Percentiles rank a stretch among this genome's conserved stretches.
phyloP scores from a whole-genome alignment of 768 basidiomycete species.

The Leucocoprinus sp. region DNA sequence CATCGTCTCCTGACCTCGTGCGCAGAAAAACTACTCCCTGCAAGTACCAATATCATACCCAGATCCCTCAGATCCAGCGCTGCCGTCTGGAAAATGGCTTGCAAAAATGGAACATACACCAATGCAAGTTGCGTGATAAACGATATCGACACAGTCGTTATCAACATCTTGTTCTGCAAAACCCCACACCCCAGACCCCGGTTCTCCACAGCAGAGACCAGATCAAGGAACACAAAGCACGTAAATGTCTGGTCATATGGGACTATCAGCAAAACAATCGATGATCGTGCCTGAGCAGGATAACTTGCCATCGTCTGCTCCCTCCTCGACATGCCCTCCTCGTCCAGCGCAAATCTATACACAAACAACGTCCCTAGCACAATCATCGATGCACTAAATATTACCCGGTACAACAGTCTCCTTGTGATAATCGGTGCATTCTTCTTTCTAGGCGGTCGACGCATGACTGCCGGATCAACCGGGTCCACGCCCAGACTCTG shows the following conservation, averaged over 20 bases:
- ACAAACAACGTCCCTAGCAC: slow-evolving; percentile 83
- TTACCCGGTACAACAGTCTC: slow-evolving; percentile 65
- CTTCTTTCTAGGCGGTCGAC: slow-evolving; percentile 85
- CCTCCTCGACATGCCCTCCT: slow-evolving; percentile 73
- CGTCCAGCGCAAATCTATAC: slow-evolving; percentile 75
- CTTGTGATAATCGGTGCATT: slow-evolving; percentile 80
- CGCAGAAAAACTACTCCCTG: slow-evolving; percentile 50
- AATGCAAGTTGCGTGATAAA: slow-evolving; percentile 77
- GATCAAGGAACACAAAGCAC: slow-evolving; percentile 93
- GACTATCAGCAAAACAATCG: too few relatives aligned
- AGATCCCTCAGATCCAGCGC: slow-evolving; percentile 65
- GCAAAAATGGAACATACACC: slow-evolving; percentile 87
- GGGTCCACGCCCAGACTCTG: slow-evolving; percentile 97
- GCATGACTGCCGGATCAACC: slow-evolving; percentile 90
- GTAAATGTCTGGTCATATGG: slow-evolving; percentile 74
- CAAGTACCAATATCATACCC: slow-evolving; percentile 59
- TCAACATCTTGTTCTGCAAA: slow-evolving; percentile 81
- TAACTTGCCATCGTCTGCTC: slow-evolving; percentile 92
- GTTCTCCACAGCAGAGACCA: slow-evolving; percentile 91
- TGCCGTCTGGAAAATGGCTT: slow-evolving; percentile 90
- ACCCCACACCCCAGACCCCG: slow-evolving; percentile 84
- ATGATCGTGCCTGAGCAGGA: too few relatives aligned
- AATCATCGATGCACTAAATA: slow-evolving; percentile 92
- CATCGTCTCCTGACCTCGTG: slow-evolving; percentile 78
- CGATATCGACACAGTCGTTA: slow-evolving; percentile 82